These are phyloP conservation scores for Withania somnifera DNA, from an alignment of 305 asterid genomes.

Conservation along the genomic window DNA sequence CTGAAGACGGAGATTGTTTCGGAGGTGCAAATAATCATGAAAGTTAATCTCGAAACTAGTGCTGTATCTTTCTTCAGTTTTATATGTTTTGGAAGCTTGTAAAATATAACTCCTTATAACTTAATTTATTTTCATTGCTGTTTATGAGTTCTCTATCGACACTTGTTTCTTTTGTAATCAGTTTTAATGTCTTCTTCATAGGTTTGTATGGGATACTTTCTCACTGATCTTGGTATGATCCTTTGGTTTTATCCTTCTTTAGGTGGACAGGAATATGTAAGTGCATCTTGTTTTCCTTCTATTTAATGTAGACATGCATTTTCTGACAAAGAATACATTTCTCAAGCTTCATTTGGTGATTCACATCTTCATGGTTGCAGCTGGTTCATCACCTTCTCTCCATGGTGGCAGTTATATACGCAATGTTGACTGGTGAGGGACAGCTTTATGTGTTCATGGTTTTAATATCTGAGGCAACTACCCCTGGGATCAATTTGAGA, in stretches of 20 bases:
- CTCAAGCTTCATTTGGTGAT: not conserved
- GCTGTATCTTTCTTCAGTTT: not conserved
- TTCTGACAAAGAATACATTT: not conserved
- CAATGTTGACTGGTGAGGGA: slow-evolving; percentile 77
- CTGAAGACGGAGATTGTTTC: not conserved
- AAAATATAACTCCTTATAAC: not conserved
- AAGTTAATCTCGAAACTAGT: not conserved
- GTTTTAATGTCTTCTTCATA: slow-evolving; percentile 17
- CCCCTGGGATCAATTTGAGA: slow-evolving; percentile 76
- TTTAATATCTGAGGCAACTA: slow-evolving; percentile 72
- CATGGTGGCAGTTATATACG: slow-evolving; percentile 32
- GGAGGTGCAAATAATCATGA: not conserved
- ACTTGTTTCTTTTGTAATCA: not conserved
- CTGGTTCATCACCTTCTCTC: slow-evolving; percentile 79
- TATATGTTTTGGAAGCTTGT: not conserved
- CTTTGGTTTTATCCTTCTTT: slow-evolving; percentile 71
- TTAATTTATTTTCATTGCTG: not conserved
- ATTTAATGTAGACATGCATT: not conserved
- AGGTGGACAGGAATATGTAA: slow-evolving; percentile 87
- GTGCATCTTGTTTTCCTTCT: slow-evolving; percentile 17
- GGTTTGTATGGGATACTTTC: slow-evolving; percentile 73
- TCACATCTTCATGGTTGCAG: slow-evolving; percentile 19
- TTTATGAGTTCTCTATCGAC: not conserved
- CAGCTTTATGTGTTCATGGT: slow-evolving; percentile 63
- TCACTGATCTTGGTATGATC: slow-evolving; percentile 70